These are phyloP conservation scores for Metschnikowia orientalis DNA, from an alignment of 805 yeast genomes.

Conservation along the genomic window DNA sequence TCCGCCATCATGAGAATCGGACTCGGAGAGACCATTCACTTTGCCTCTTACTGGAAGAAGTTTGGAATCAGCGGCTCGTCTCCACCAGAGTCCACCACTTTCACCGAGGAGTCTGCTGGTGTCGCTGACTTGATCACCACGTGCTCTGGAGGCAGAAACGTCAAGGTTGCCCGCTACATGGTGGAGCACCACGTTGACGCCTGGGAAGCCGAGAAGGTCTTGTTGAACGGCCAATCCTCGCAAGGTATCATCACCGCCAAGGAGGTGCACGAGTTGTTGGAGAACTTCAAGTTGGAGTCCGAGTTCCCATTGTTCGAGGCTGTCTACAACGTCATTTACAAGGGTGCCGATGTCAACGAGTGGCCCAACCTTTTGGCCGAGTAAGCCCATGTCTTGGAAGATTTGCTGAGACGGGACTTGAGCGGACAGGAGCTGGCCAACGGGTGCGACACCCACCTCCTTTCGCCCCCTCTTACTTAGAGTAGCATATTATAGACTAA, in stretches of 20 bases:
- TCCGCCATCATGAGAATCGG: conserved; percentile 47
- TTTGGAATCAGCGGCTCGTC: conserved; percentile 21
- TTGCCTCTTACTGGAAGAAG: conserved; percentile 27
- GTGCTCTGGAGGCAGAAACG: conserved; percentile 46
- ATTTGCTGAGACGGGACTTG: background rate
- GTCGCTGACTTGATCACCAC: conserved; percentile 47
- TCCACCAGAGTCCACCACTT: conserved; percentile 39
- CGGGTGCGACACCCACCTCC: conserved; percentile 5
- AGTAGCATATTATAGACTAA: conserved; percentile 6
- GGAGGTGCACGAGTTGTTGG: conserved; percentile 45
- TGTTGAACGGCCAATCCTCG: conserved; percentile 44
- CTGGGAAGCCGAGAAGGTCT: conserved; percentile 39
- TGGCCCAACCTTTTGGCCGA: conserved; percentile 39
- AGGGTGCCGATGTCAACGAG: conserved; percentile 37
- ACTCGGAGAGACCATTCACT: conserved; percentile 39
- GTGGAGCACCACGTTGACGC: conserved; percentile 40
- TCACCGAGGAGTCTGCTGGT: conserved; percentile 44
- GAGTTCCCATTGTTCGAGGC: conserved; percentile 46
- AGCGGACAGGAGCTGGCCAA: conserved; percentile 4
- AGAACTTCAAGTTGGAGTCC: conserved; percentile 27
- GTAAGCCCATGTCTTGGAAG: conserved; percentile 3
- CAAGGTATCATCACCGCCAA: conserved; percentile 45
- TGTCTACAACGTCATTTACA: conserved; percentile 41
- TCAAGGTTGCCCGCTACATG: conserved; percentile 44
- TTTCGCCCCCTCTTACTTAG: too few species aligned